These are phyloP conservation scores for Centella asiatica DNA, from an alignment of 129 eudicot genomes.

Conservation along the genomic window DNA sequence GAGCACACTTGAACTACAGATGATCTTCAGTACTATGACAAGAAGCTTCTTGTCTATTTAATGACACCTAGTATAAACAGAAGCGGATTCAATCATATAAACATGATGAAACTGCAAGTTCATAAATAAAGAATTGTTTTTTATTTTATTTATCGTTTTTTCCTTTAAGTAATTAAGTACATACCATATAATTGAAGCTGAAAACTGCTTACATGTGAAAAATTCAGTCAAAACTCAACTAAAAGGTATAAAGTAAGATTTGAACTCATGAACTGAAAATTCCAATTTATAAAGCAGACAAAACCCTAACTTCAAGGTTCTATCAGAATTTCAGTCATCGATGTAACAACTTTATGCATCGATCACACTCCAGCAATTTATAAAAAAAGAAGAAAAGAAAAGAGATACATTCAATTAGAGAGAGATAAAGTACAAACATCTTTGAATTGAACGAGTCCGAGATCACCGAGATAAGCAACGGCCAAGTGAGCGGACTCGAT, in stretches of 20 bases:
- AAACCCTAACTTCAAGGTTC: conserved; percentile 16
- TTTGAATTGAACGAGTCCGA: conserved; percentile 88
- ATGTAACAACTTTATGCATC: no score
- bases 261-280: no score
- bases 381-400: background rate
- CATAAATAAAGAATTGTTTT: background rate
- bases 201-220: background rate
- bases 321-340: background rate
- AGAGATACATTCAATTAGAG: background rate
- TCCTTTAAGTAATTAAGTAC: background rate
- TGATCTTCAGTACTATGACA: no score
- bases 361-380: background rate
- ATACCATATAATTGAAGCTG: background rate
- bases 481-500: conserved; percentile 84
- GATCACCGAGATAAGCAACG: conserved; percentile 80
- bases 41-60: background rate
- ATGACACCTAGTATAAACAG: background rate
- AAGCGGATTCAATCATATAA: background rate
- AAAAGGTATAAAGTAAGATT: no score
- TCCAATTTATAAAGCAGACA: background rate
- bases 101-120: background rate
- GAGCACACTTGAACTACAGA: no score
- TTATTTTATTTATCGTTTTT: no score
- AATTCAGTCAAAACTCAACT: background rate
- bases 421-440: conserved; percentile 39